phyloP scores from a whole-genome alignment of 2,329 filamentous ascomycete genomes.

The Colletotrichum lindemuthianum region DNA sequence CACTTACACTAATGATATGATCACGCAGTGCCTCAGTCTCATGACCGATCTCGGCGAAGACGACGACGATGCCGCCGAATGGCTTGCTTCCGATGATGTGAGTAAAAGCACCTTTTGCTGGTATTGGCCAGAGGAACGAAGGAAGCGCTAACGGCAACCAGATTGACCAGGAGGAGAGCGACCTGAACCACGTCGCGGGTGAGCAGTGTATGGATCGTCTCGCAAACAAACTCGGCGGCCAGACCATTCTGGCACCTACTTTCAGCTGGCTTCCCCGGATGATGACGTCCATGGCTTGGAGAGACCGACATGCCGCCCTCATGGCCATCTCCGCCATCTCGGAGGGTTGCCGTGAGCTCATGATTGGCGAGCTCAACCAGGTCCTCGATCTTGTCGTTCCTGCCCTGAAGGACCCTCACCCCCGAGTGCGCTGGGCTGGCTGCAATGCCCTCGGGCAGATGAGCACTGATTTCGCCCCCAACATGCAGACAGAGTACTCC shows the following conservation, averaged over 20 bases:
- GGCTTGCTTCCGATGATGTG: conserved; percentile 92
- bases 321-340: conserved; percentile 99
- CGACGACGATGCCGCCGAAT: conserved; percentile 93
- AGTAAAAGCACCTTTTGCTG: conserved; percentile 46
- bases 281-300: conserved; percentile 96
- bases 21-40: conserved; percentile 94
- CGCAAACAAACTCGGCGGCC: conserved; percentile 96
- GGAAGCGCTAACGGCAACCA: conserved; percentile 50
- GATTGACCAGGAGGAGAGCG: conserved; percentile 95
- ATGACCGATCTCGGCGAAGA: conserved; percentile 98
- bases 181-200: conserved; percentile 95
- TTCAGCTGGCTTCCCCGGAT: conserved; percentile 98
- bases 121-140: background rate
- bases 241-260: conserved; percentile 89
- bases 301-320: conserved; percentile 92
- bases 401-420: conserved; percentile 87
- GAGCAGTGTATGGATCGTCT: conserved; percentile 98
- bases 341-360: conserved; percentile 93
- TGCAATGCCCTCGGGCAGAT: conserved; percentile 99
- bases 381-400: conserved; percentile 96
- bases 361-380: conserved; percentile 93
- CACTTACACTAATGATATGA: conserved; percentile 95
- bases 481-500: conserved; percentile 97
- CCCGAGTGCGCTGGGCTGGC: conserved; percentile 94
- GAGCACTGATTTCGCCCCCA: conserved; percentile 98